Evolutionary conservation across 108 stramenopile species (phyloP).

Genomic region (Nannochloropsis gaditana): DNA sequence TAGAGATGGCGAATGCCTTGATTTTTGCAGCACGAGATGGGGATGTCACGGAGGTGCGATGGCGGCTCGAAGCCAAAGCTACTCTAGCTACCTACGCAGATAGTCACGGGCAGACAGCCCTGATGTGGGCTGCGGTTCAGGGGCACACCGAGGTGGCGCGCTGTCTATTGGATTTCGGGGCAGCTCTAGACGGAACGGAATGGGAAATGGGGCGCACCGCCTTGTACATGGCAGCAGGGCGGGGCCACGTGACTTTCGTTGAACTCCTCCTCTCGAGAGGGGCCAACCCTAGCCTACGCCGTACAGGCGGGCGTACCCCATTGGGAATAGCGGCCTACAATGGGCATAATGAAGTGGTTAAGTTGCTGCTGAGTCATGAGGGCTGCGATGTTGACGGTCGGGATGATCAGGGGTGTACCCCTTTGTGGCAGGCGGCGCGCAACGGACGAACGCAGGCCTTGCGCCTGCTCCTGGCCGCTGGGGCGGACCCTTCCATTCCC

Average conservation of each 20-base stretch:
- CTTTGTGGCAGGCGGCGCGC: background rate
- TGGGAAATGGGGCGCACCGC: conserved; percentile 1
- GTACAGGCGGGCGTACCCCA: background rate
- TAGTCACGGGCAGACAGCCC: background rate
- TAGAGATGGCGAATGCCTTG: background rate
- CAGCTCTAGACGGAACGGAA: background rate
- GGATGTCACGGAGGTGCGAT: background rate
- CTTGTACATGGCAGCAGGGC: conserved; percentile 14
- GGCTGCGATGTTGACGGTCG: conserved; percentile 15
- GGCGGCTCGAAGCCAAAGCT: background rate
- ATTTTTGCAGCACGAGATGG: conserved; percentile 5
- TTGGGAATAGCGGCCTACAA: conserved; percentile 12
- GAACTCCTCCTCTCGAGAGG: background rate
- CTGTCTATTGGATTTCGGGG: background rate
- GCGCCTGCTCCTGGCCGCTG: background rate
- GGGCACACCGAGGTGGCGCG: background rate
- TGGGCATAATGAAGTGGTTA: conserved; percentile 7
- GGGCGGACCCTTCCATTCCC: background rate
- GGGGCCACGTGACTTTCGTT: background rate
- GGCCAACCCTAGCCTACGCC: conserved; percentile 1
- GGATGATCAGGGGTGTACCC: conserved; percentile 11
- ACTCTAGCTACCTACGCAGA: conserved; percentile 12
- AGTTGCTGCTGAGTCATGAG: background rate
- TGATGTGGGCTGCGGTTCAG: background rate
- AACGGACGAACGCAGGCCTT: background rate